These are phyloP conservation scores for Penicillium alfredii DNA, from an alignment of 495 filamentous ascomycete genomes.

Conservation along the genomic window DNA sequence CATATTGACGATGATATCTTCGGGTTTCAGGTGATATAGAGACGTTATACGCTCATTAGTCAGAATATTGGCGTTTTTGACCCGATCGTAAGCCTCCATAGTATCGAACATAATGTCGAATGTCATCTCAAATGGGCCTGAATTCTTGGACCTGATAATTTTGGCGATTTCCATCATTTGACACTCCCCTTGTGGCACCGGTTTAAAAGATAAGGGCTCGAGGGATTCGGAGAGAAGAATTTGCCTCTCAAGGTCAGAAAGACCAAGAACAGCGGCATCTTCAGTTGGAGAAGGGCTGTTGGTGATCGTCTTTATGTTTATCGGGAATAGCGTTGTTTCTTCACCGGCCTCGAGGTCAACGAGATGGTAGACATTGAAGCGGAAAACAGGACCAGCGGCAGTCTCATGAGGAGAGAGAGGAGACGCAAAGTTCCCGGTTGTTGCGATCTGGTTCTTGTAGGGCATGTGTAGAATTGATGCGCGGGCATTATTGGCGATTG, in stretches of 20 bases:
- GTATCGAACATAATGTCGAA: constrained; percentile 45
- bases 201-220: neutral
- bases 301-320: neutral
- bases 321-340: constrained; percentile 12
- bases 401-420: constrained; percentile 33
- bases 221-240: neutral
- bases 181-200: constrained; percentile 6
- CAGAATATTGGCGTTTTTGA: constrained; percentile 31
- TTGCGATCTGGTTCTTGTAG: constrained; percentile 41
- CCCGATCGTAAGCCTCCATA: constrained; percentile 21
- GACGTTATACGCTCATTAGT: constrained; percentile 19
- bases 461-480: constrained; percentile 35
- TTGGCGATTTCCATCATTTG: constrained; percentile 28
- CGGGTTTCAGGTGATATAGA: constrained; percentile 26
- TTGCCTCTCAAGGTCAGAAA: neutral
- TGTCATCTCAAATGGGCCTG: constrained; percentile 47
- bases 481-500: constrained; percentile 30
- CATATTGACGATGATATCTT: constrained; percentile 31
- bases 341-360: constrained; percentile 32
- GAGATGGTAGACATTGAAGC: constrained; percentile 46
- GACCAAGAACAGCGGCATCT: neutral
- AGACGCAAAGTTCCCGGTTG: constrained; percentile 40
- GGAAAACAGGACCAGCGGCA: constrained; percentile 27
- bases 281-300: neutral
- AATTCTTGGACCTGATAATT: constrained; percentile 46